Conservation (phyloP, 345 rosid genomes). For the Syzygium oleosum region DNA sequence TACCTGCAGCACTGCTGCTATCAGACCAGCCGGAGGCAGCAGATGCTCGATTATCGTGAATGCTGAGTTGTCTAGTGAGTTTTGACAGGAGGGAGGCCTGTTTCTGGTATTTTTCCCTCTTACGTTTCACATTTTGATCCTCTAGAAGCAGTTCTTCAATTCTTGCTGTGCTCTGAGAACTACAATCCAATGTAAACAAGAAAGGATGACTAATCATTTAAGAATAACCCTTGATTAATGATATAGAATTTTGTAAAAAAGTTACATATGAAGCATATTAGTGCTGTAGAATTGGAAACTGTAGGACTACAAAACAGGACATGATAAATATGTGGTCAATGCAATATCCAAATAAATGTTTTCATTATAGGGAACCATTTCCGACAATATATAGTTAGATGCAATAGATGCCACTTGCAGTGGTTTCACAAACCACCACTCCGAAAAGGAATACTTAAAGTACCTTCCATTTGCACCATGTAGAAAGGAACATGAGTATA, state of each 20-base stretch:
- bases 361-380: not conserved
- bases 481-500: not conserved
- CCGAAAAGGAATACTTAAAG: not conserved
- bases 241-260: not conserved
- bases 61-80: slow-evolving; percentile 75
- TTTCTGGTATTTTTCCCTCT: slow-evolving; percentile 71
- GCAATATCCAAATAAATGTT: not conserved
- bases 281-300: not conserved
- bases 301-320: not conserved
- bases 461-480: not conserved
- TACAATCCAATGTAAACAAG: slow-evolving; percentile 7
- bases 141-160: slow-evolving; percentile 89
- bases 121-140: slow-evolving; percentile 74
- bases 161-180: slow-evolving; percentile 63
- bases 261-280: not conserved
- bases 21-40: slow-evolving; percentile 79
- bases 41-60: slow-evolving; percentile 82
- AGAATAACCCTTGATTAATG: not conserved
- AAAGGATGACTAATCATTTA: not conserved
- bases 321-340: not conserved
- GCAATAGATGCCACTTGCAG: not conserved
- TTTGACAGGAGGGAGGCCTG: slow-evolving; percentile 80
- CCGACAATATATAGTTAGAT: not conserved
- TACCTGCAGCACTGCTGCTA: slow-evolving; percentile 42
- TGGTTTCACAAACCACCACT: not conserved